These are phyloP conservation scores for Penicillium lividum DNA, from an alignment of 495 filamentous ascomycete genomes.

Conservation along the genomic window DNA sequence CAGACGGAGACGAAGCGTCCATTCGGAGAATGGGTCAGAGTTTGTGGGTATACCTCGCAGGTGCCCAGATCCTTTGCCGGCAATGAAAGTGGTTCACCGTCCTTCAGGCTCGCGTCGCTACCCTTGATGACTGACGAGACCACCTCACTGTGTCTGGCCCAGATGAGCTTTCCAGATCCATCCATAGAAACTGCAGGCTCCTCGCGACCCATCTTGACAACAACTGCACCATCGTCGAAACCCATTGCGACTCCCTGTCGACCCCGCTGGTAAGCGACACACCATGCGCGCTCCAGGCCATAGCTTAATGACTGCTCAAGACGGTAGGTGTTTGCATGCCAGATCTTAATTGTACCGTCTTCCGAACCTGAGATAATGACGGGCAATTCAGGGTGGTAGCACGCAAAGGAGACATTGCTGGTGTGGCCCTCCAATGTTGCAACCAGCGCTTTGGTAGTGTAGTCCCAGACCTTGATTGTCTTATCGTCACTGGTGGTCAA, in stretches of 20 bases:
- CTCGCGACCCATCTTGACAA: constrained; percentile 95
- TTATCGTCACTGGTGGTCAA: constrained; percentile 95
- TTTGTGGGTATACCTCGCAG: constrained; percentile 96
- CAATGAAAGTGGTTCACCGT: constrained; percentile 80
- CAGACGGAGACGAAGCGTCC: constrained; percentile 96
- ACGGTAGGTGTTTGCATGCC: constrained; percentile 96
- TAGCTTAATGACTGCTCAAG: constrained; percentile 95
- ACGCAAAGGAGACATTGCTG: constrained; percentile 98
- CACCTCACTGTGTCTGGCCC: constrained; percentile 92
- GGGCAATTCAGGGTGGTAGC: constrained; percentile 95
- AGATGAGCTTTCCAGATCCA: constrained; percentile 89
- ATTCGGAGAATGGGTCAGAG: constrained; percentile 92
- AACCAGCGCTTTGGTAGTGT: constrained; percentile 96
- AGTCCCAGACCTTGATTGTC: constrained; percentile 97
- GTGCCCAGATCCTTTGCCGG: constrained; percentile 92
- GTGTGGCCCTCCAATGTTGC: constrained; percentile 96
- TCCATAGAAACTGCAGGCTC: constrained; percentile 99
- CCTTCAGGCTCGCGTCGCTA: constrained; percentile 78
- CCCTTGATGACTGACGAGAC: constrained; percentile 94
- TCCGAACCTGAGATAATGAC: constrained; percentile 99
- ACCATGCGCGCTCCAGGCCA: constrained; percentile 94
- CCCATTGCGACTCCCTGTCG: constrained; percentile 93
- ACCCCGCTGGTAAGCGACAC: constrained; percentile 90
- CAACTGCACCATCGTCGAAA: constrained; percentile 97
- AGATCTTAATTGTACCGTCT: constrained; percentile 96